Base-by-base conservation (phyloP, 805 yeast species). In the Metschnikowia similis region DNA sequence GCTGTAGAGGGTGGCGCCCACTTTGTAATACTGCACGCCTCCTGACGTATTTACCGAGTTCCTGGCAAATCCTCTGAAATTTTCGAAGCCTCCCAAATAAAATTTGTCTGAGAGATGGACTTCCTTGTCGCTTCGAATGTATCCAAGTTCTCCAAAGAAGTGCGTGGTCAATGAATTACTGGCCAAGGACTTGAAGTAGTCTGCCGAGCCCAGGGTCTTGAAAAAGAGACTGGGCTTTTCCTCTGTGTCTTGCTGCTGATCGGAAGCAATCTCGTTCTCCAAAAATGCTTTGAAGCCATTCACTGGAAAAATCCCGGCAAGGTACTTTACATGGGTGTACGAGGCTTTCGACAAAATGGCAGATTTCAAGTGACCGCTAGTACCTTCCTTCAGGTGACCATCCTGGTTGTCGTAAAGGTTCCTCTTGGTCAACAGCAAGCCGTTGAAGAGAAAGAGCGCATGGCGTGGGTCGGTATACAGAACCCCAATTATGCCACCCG, bases 71-170 rank as follows among this genome's bases (percentile, higher is more conserved):
- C 91, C 89, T 50, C 86, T 74, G 29, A 89, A 81, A 48, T 84
- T 85, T 48, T 82, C 77, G 11, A 83, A 79, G 0, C 96, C 97
- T 14, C 97, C 96, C 41, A 87, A 72, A 60, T 84, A 88, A 64
- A 91, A 92, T 55, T 87, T 78, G 65, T 92, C 99, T 62, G 84
- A 77, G 30, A 84, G 61, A 59, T 87, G 91, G 1, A 87, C 67
- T 9, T 37, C 11, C 48, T 69, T 55, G 21, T 50, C 48, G 10
- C 53, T 46, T 13, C 54, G 34, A 29, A 88, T 70, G 48, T 74
- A 72, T 4, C 96, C 96, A 36, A 79, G 69, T 41, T 76, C 77
- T 4, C 75, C 59, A 1, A 80, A 68, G 1, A 79, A 55, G 44
- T 78, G 79, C 30, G 83, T 53, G 4, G 88, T 82, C 38, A 85